Evolutionary conservation across 2,329 filamentous ascomycete species (phyloP), one percentile per base, ranked within the genome.

Genomic region (Botrytis elliptica): DNA sequence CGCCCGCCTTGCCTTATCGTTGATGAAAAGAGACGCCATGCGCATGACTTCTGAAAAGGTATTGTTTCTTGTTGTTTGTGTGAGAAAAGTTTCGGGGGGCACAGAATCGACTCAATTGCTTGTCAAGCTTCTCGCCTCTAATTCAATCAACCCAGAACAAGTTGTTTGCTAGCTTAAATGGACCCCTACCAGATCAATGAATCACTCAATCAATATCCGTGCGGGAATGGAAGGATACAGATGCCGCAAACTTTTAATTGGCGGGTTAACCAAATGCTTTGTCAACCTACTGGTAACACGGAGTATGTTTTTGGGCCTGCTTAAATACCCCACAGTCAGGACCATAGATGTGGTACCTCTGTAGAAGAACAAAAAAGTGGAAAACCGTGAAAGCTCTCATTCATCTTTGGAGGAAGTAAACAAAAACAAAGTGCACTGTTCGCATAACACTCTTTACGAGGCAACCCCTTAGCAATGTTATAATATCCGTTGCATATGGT

Each of bases 351-450:
- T 59, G 57, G n/a, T 44, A 44, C 42, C 42, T 44, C 42, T 44
- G 42, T 33, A 44, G 59, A 59, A 44, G 67, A 46, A 70, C n/a
- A 60, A 70, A 70, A 69, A 36, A 60, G 67, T 59, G 67, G 67
- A 38, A 60, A 36, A 36, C 10, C 8, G 10, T 44, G 42, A 59
- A 59, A 70, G 42, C 36, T 71, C 70, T 62, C 33, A 42, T 55
- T 49, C 36, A 64, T 52, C 60, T 38, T 52, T 57, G n/a, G 22
- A 29, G 36, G 44, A 55, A 71, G 52, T 64, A n/a, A 67, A 38
- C 64, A 67, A 67, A 62, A 38, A 63, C 57, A 62, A 42, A 62
- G 68, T 62, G 68, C 55, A 70, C 68, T 70, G 68, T 70, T 62
- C 55, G 36, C 46, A 46, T 14, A 33, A 36, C 25, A 42, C 36